Evolutionary conservation across 805 yeast species (phyloP).

Genomic region (Candida methanosorbosa): DNA sequence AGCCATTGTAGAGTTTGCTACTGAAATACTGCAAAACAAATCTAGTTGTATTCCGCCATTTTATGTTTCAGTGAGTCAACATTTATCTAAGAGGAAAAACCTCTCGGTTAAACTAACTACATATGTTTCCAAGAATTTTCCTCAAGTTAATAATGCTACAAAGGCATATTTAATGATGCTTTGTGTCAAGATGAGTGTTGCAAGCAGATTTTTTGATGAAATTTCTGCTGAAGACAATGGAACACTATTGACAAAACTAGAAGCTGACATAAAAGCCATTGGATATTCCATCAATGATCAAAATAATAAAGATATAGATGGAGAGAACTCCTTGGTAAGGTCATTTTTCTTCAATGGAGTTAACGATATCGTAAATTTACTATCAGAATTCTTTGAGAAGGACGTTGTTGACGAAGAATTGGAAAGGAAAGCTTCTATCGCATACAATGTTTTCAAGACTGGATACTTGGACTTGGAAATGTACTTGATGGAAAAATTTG

Average conservation of each 20-base stretch:
- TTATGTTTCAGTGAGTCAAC: conserved; percentile 40
- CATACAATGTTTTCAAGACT: not conserved
- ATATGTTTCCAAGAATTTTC: conserved; percentile 13
- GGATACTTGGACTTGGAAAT: not conserved
- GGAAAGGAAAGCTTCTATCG: not conserved
- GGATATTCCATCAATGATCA: too few relatives aligned
- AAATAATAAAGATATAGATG: not conserved
- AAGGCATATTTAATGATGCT: too few relatives aligned
- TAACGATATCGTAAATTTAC: conserved; percentile 4
- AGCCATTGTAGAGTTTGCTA: conserved; percentile 42
- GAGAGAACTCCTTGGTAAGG: too few relatives aligned
- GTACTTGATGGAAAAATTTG: not conserved
- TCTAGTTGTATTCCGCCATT: conserved; percentile 50
- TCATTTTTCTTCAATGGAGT: not conserved
- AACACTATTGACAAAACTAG: not conserved
- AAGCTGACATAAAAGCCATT: not conserved
- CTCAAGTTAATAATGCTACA: too few relatives aligned
- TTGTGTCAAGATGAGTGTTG: too few relatives aligned
- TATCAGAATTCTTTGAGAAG: conserved; percentile 4
- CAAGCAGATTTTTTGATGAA: too few relatives aligned
- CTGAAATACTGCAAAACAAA: conserved; percentile 48
- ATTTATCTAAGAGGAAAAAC: conserved; percentile 39
- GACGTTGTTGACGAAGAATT: not conserved
- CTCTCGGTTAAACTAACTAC: conserved; percentile 10
- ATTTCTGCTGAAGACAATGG: not conserved